These are phyloP conservation scores for Laetiporus sulphureus DNA, from an alignment of 1,284 basidiomycete genomes.

Conservation along the genomic window DNA sequence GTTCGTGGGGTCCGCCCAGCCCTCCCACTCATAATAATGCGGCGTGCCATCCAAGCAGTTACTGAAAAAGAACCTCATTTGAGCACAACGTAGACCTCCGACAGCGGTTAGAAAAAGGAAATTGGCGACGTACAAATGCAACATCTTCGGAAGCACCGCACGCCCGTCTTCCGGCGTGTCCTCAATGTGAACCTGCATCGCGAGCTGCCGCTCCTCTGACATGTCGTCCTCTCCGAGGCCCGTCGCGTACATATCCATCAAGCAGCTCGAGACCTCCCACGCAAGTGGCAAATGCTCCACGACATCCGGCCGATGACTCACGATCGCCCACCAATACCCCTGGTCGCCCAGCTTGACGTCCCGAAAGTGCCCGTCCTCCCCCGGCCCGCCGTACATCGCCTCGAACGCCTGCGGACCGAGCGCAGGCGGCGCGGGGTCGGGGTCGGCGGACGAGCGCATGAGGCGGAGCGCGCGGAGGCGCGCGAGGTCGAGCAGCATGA, in stretches of 20 bases:
- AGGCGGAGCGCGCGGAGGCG: conserved; percentile 35
- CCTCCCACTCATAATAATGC: conserved; percentile 38
- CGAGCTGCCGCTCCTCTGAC: conserved; percentile 30
- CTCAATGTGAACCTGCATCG: conserved; percentile 28
- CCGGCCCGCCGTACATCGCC: conserved; percentile 38
- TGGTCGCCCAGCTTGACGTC: conserved; percentile 43
- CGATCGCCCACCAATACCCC: conserved; percentile 47
- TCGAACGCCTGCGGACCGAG: conserved; percentile 36
- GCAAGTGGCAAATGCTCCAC: conserved; percentile 37
- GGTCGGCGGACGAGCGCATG: conserved; percentile 40
- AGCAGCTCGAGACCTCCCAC: conserved; percentile 42
- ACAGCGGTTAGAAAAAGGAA: not conserved
- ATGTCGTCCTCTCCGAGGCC: conserved; percentile 34
- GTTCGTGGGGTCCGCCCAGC: conserved; percentile 36
- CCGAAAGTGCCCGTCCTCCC: conserved; percentile 30
- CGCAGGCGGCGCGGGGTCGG: conserved; percentile 23
- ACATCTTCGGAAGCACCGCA: conserved; percentile 35
- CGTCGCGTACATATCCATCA: conserved; percentile 38
- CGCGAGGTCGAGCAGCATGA: conserved; percentile 42
- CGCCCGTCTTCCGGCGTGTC: conserved; percentile 34
- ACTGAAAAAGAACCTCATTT: conserved; percentile 25
- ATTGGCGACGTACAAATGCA: conserved; percentile 43
- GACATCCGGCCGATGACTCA: conserved; percentile 32
- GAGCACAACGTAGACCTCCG: not conserved
- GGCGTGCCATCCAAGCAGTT: conserved; percentile 39